phyloP scores from a whole-genome alignment of 495 filamentous ascomycete species.

The Tuber umbilicatum region DNA sequence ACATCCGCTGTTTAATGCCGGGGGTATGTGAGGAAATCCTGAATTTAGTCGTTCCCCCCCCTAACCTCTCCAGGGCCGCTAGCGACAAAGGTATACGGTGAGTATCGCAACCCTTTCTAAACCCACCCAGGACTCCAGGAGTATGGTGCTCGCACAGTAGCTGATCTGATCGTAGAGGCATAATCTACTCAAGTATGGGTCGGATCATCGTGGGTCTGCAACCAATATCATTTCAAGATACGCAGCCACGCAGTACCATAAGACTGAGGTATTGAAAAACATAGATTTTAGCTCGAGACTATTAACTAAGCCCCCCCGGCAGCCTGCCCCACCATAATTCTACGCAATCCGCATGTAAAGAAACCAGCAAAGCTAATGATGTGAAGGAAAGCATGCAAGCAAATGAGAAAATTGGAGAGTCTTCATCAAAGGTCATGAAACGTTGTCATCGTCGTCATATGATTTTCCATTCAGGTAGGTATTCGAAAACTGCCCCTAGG shows the following conservation, averaged over 20 bases:
- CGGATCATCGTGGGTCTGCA: neutral
- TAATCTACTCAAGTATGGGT: neutral
- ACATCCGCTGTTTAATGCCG: neutral
- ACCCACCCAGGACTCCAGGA: neutral
- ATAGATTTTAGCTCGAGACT: neutral
- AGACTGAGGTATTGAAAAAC: neutral
- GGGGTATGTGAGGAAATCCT: neutral
- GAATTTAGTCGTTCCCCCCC: neutral
- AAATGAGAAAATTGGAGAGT: neutral
- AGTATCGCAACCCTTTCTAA: neutral
- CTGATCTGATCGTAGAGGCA: neutral
- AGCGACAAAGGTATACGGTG: neutral
- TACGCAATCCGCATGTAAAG: neutral
- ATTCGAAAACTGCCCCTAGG: neutral
- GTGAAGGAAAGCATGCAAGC: neutral
- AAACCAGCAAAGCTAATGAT: neutral
- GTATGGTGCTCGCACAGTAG: neutral
- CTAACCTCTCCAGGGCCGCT: neutral
- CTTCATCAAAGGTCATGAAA: neutral
- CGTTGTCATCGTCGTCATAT: neutral
- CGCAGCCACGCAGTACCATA: neutral
- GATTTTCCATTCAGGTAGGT: conserved; percentile 3
- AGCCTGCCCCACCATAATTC: neutral
- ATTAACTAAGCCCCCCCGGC: neutral
- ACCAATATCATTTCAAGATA: neutral